phyloP scores from a whole-genome alignment of 306 rosid genomes.

The Echinosophora koreensis region DNA sequence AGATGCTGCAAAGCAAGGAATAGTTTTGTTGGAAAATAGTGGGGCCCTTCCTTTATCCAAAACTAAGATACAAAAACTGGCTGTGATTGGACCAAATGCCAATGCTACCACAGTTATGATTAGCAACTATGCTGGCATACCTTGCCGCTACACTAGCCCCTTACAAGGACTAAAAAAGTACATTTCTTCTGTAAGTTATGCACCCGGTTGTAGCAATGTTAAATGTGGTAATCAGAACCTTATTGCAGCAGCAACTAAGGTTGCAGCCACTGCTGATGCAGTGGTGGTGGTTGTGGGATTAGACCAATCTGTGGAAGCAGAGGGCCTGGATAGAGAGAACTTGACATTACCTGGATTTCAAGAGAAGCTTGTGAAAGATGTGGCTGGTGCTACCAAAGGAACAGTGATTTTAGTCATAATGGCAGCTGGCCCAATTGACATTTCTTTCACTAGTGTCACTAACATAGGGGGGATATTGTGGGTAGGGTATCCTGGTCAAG shows the following conservation, averaged over 20 bases:
- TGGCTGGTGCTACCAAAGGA: constrained; percentile 63
- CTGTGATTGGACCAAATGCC: constrained; percentile 76
- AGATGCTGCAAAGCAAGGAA: constrained; percentile 83
- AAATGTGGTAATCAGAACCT: constrained; percentile 64
- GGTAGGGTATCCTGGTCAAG: constrained; percentile 87
- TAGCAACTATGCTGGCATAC: constrained; percentile 75
- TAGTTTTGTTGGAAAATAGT: constrained; percentile 70
- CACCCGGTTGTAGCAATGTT: constrained; percentile 62
- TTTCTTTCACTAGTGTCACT: constrained; percentile 62
- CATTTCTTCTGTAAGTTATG: constrained; percentile 52
- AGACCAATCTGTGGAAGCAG: constrained; percentile 81
- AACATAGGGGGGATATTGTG: constrained; percentile 68
- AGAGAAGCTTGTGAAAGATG: constrained; percentile 70
- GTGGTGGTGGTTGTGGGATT: constrained; percentile 71
- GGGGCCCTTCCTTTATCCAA: constrained; percentile 64
- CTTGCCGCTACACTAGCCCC: constrained; percentile 70
- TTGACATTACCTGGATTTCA: constrained; percentile 84
- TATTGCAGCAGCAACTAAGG: constrained; percentile 60
- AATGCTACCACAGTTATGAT: constrained; percentile 75
- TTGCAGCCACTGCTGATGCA: constrained; percentile 61
- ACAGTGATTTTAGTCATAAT: constrained; percentile 67
- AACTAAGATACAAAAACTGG: constrained; percentile 45
- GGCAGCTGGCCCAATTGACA: constrained; percentile 84
- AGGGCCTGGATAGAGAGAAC: constrained; percentile 72
- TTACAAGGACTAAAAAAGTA: constrained; percentile 68